Evolutionary conservation across 2,329 filamentous ascomycete species (phyloP).

Genomic region (Cladosporium sp.): DNA sequence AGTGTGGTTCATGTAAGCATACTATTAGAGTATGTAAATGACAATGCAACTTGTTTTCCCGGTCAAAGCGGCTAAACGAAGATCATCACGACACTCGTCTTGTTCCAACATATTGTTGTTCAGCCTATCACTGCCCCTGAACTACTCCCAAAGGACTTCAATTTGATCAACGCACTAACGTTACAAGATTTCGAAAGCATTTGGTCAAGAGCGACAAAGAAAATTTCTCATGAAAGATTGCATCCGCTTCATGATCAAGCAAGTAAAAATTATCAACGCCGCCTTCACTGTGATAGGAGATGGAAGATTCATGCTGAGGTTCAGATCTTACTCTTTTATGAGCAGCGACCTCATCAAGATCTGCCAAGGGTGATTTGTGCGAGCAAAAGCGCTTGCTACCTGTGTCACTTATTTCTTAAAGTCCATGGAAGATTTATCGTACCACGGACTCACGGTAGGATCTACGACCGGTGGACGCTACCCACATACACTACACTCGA

Average conservation of each 20-base stretch:
- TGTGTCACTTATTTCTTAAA: conserved; percentile 3
- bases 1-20: too few species aligned
- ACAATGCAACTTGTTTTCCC: too few species aligned
- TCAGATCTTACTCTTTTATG: conserved; percentile 7
- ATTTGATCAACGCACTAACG: background rate
- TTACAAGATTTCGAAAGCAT: conserved; percentile 2
- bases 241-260: background rate
- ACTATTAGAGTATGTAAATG: too few species aligned
- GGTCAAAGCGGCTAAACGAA: too few species aligned
- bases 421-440: conserved; percentile 2
- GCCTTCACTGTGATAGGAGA: background rate
- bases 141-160: background rate
- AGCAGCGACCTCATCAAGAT: background rate
- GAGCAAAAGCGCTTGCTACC: conserved; percentile 8
- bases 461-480: conserved; percentile 10
- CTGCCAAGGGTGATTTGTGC: conserved; percentile 4
- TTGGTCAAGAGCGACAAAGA: background rate
- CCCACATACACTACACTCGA: background rate
- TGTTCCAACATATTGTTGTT: background rate
- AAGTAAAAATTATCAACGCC: background rate
- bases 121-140: background rate
- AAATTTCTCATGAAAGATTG: background rate
- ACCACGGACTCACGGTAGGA: conserved; percentile 5
- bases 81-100: too few species aligned
- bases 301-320: conserved; percentile 9